phyloP scores from a whole-genome alignment of 225 moss, liverwort and hornwort species.

The Rhytidiadelphus loreus region DNA sequence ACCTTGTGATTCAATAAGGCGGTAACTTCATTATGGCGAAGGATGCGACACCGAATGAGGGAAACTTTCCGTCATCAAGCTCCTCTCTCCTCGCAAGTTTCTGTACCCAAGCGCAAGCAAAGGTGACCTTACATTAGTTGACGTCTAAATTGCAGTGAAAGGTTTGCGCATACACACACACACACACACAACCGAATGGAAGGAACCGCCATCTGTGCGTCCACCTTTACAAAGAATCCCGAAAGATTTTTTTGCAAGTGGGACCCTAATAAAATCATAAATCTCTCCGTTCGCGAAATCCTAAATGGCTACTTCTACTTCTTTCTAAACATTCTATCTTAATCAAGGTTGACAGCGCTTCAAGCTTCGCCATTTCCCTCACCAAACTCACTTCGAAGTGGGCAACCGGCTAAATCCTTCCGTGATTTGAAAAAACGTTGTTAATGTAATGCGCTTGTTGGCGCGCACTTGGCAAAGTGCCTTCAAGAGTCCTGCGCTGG shows the following conservation, averaged over 20 bases:
- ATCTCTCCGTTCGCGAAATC: background rate
- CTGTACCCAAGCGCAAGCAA: background rate
- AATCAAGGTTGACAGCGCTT: background rate
- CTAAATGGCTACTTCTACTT: background rate
- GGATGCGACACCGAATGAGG: background rate
- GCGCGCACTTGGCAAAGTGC: background rate
- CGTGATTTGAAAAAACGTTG: background rate
- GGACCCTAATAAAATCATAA: background rate
- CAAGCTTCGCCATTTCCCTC: background rate
- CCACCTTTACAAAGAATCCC: background rate
- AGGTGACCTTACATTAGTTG: background rate
- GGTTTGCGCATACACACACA: background rate
- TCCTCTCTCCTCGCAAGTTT: background rate
- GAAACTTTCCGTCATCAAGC: background rate
- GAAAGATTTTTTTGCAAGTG: background rate
- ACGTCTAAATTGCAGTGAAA: background rate
- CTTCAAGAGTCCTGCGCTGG: background rate
- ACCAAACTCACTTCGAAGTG: background rate
- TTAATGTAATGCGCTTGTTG: background rate
- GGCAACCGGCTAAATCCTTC: background rate
- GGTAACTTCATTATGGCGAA: background rate
- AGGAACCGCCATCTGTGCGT: background rate
- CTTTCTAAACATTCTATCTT: background rate
- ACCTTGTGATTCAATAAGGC: background rate
- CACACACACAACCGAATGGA: background rate